Conservation (phyloP, 225 moss, liverwort and hornwort species). For the Pseudisothecium myosuroides region DNA sequence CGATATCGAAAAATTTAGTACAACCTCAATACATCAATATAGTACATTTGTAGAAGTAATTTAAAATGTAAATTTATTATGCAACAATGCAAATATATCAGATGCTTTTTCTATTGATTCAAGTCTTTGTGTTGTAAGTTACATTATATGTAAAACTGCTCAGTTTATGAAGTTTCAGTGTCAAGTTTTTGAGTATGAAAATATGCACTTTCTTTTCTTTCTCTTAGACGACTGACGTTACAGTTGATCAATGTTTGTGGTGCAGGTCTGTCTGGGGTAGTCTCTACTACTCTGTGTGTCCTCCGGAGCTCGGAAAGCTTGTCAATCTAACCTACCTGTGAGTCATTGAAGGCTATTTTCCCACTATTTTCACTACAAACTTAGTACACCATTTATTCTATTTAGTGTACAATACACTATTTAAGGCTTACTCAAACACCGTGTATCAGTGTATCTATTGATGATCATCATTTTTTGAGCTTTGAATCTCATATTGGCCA, state of each 20-base stretch:
- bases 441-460: not conserved
- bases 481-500: not conserved
- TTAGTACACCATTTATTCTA: not conserved
- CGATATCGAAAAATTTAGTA: not conserved
- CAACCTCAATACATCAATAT: no score
- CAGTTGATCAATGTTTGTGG: not conserved
- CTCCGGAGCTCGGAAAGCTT: conserved; percentile 33
- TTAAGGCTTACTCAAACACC: not conserved
- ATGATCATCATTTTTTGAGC: not conserved
- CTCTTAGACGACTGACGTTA: not conserved
- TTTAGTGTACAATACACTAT: not conserved
- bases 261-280: conserved; percentile 27
- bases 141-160: not conserved
- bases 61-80: no score
- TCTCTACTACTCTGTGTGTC: not conserved
- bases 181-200: not conserved
- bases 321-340: conserved; percentile 37
- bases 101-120: not conserved
- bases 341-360: not conserved
- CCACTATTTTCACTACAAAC: not conserved
- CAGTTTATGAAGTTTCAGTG: not conserved
- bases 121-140: no score
- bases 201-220: not conserved
- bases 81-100: no score
- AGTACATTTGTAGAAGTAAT: not conserved